These are phyloP conservation scores for Microstegium vimineum DNA, from an alignment of 176 grass and related monocot species.

Conservation along the genomic window DNA sequence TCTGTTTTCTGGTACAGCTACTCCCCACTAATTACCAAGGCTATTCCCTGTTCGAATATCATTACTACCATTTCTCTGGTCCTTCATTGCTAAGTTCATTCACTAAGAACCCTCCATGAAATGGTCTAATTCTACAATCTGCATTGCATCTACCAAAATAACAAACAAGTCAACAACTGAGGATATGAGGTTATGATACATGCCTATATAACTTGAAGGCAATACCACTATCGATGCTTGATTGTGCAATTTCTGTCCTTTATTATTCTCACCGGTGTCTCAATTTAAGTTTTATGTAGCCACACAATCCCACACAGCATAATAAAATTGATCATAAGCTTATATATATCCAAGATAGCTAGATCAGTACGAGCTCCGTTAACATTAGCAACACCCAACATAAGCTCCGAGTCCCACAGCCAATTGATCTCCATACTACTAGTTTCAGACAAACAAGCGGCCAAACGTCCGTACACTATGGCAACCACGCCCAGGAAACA, in stretches of 20 bases:
- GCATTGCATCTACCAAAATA: neutral
- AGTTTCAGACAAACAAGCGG: neutral
- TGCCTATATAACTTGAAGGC: neutral
- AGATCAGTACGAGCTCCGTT: neutral
- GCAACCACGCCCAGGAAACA: neutral
- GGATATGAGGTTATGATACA: neutral
- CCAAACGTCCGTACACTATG: neutral
- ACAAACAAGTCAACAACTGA: neutral
- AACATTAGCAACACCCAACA: neutral
- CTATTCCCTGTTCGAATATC: neutral
- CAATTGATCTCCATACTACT: neutral
- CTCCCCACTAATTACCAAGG: neutral
- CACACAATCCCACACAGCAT: neutral
- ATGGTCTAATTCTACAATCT: neutral
- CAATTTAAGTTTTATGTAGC: neutral
- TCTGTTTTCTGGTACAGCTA: neutral
- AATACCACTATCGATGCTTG: neutral
- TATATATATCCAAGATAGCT: neutral
- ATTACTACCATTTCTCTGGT: neutral
- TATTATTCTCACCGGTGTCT: neutral
- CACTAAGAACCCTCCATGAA: neutral
- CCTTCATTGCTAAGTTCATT: constrained; percentile 2
- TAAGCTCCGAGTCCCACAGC: neutral
- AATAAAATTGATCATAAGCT: neutral
- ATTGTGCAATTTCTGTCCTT: neutral